These are phyloP conservation scores for Peronosclerospora sorghi DNA, from an alignment of 352 stramenopile genomes.

Conservation along the genomic window DNA sequence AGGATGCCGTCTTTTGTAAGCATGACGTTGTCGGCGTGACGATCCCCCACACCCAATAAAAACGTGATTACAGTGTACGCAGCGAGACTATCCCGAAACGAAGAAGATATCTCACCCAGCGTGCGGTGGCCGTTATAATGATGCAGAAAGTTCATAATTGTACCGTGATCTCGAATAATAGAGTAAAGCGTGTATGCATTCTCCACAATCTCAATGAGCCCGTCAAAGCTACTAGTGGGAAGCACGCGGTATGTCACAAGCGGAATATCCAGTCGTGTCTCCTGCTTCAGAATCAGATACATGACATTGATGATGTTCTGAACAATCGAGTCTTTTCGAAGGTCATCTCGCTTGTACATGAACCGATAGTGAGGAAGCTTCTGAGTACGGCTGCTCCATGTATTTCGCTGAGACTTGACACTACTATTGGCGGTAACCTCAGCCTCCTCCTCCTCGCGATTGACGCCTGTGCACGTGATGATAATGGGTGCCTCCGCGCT, in stretches of 20 bases:
- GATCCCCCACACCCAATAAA: conserved; percentile 96
- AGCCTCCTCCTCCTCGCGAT: conserved; percentile 60
- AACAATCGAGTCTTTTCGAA: conserved; percentile 76
- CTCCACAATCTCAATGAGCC: conserved; percentile 81
- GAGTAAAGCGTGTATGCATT: conserved; percentile 78
- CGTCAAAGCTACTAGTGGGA: conserved; percentile 74
- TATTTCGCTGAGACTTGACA: conserved; percentile 26
- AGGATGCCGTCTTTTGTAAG: conserved; percentile 92
- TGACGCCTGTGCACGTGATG: conserved; percentile 63
- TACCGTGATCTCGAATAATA: conserved; percentile 76
- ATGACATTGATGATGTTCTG: conserved; percentile 87
- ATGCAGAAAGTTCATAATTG: conserved; percentile 77
- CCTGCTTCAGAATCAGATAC: conserved; percentile 79
- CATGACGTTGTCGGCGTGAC: conserved; percentile 99
- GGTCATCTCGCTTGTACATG: conserved; percentile 84
- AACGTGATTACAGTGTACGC: conserved; percentile 99
- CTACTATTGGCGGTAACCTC: conserved; percentile 18
- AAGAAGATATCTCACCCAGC: conserved; percentile 77
- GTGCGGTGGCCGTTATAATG: conserved; percentile 79
- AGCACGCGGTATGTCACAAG: conserved; percentile 82
- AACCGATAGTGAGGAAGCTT: conserved; percentile 53
- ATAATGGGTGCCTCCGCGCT: conserved; percentile 77
- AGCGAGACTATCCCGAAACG: conserved; percentile 87
- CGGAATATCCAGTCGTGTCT: conserved; percentile 69
- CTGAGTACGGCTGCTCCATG: conserved; percentile 18